A percentile compares a stretch with the other conserved stretches of the same genome.
Evolutionary conservation across 1,284 basidiomycete species (phyloP).

Genomic region (Ganoderma sinense): DNA sequence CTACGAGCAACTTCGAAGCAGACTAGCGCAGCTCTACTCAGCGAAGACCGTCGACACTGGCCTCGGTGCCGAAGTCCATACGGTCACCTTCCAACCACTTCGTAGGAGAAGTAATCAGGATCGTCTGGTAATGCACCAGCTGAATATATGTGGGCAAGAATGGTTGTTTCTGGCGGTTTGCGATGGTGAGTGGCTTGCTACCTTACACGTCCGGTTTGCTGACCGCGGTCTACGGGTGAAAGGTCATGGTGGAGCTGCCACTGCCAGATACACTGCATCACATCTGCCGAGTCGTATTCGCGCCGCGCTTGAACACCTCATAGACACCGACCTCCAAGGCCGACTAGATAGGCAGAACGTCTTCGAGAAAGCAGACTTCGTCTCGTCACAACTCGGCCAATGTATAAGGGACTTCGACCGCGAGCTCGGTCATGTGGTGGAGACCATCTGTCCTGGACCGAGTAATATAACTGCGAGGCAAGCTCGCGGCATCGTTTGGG

Average conservation of each 20-base stretch:
- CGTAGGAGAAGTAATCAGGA: conserved; percentile 13
- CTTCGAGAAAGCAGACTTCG: conserved; percentile 5
- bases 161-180: conserved; percentile 19
- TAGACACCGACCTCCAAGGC: conserved; percentile 4
- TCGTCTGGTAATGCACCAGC: conserved; percentile 10
- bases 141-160: conserved; percentile 7
- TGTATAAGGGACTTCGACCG: conserved; percentile 15
- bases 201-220: neutral
- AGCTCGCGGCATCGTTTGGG: conserved; percentile 10
- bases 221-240: neutral
- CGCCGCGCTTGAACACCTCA: conserved; percentile 1
- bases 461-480: neutral
- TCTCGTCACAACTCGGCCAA: conserved; percentile 15
- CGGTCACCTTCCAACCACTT: conserved; percentile 23
- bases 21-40: conserved; percentile 6
- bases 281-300: conserved; percentile 15
- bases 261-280: conserved; percentile 16
- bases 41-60: conserved; percentile 8
- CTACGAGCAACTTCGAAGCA: conserved; percentile 15
- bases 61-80: conserved; percentile 12
- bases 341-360: conserved; percentile 5
- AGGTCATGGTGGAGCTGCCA: conserved; percentile 19
- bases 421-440: conserved; percentile 15
- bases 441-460: conserved; percentile 16
- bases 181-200: conserved; percentile 12